phyloP scores from a whole-genome alignment of 805 yeast species.

The Candida pseudoglaebosa region DNA sequence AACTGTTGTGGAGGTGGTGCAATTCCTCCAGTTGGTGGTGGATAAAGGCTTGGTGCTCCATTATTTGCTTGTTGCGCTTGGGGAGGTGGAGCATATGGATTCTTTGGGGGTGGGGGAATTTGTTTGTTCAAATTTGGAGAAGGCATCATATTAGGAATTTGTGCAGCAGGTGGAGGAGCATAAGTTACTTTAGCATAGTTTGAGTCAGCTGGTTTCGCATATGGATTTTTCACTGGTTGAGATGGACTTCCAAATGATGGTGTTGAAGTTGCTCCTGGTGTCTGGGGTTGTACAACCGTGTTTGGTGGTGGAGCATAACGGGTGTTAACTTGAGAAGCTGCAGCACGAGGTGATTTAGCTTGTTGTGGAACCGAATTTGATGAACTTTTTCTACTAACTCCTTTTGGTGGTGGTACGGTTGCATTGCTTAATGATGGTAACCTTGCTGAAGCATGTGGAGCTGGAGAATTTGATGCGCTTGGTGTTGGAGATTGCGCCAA shows the following conservation, averaged over 20 bases:
- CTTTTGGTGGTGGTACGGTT: slow-evolving; percentile 26
- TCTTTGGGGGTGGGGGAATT: slow-evolving; percentile 28
- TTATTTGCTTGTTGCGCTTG: slow-evolving; percentile 16
- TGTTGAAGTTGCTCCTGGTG: slow-evolving; percentile 12
- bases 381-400: slow-evolving; percentile 22
- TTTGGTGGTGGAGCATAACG: slow-evolving; percentile 36
- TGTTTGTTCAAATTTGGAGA: slow-evolving; percentile 1
- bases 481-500: slow-evolving; percentile 22
- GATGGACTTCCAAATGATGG: slow-evolving; percentile 9
- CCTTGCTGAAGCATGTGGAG: slow-evolving; percentile 11
- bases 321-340: slow-evolving; percentile 20
- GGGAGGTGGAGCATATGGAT: slow-evolving; percentile 24
- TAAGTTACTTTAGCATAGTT: slow-evolving; percentile 16
- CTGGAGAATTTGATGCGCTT: slow-evolving; percentile 17
- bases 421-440: slow-evolving; percentile 6
- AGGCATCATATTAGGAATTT: slow-evolving; percentile 3
- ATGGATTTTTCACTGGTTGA: slow-evolving; percentile 8
- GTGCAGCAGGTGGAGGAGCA: slow-evolving; percentile 15
- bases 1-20: slow-evolving; percentile 18
- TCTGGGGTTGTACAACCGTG: neutral
- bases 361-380: slow-evolving; percentile 14
- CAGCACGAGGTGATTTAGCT: slow-evolving; percentile 15
- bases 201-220: slow-evolving; percentile 11
- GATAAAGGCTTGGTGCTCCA: slow-evolving; percentile 10
- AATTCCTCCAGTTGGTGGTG: slow-evolving; percentile 16